Base-by-base conservation (phyloP, 2,329 filamentous ascomycete genomes). In the Hymenoscyphus albidus region DNA sequence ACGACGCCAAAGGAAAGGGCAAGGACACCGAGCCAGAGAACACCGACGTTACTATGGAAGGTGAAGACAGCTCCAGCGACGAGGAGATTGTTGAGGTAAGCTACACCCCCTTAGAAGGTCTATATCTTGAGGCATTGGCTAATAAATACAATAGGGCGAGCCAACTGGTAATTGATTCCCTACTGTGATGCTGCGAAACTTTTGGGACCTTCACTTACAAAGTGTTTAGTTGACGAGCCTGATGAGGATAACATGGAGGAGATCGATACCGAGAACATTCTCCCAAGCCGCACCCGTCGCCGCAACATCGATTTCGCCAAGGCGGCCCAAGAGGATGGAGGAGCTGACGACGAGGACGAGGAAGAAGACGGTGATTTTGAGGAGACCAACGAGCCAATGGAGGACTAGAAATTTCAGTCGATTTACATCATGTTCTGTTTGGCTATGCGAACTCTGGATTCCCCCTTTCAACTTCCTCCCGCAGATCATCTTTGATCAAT, bases 271-370 rank as follows among this genome's bases (percentile, higher is more conserved):
- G 85, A 86, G 77, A 98, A 98, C 84, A 96, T 98, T 77, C 88
- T 98, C 75, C 77, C 80, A 65, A 85, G 83, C 69, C 94, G 95
- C 78, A 98, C 94, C 69, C 94, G 94, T 75, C 93, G 93, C 76
- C 91, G 92, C 78, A 85, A 88, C 75, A 97, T 98, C 77, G 92
- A 98, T 83, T 98, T 92, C 80, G 90, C 90, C 74, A 93, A 96
- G 82, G 93, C 93, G 22, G 92, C 92, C 32, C 84, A 90, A 78
- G 88, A 96, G 78, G 85, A 90, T 72, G 87, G 85, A 58, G 85
- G 83, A 69, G 85, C 87, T n/a, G 88, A 91, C 7, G 90, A 93
- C 5, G 90, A 92, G 14, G 88, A 94, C 38, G 92, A 93, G 56
- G 90, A 95, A 0, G 90, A 90, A 57, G 88, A 91, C 65, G 71